Evolutionary conservation across 23 red algal genomes (phyloP), one percentile per base, ranked within the genome.

Genomic region (Gracilaria gracilis): DNA sequence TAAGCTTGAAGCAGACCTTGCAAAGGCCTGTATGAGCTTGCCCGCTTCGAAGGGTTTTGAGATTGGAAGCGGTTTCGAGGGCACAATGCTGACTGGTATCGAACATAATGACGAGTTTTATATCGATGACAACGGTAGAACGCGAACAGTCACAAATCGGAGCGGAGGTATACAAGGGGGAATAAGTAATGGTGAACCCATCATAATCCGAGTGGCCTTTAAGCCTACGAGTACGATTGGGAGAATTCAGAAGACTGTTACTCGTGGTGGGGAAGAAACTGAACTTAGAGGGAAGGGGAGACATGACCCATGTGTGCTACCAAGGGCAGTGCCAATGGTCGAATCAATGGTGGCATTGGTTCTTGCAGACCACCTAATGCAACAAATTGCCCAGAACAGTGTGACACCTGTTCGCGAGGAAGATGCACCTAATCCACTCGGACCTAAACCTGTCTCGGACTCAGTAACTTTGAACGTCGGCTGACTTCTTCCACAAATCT

Each of bases 31-130:
- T 55, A 96, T 98, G 97, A 94, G 90, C 39, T 59, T 98, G 28
- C 97, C 97, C 14, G 97, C 97, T 31, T 94, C 89, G 0, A 98
- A 98, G 66, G 97, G 93, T 28, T 98, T 98, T 83, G 97, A 98
- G 54, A 90, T 98, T 50, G 97, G 97, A 24, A 93, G 88, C 23
- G 97, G 97, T 39, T 98, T 98, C 86, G 86, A 58, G 34, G 97
- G 97, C 9, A 98, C 97, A 20, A 58, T 86, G 44, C 79, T 98
- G 9, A 95, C 97, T 9, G 97, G 97, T 20, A 75, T 91, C 48
- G 93, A 98, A 48, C 97, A 98, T 87, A 98, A 98, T 84, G 97
- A 98, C 80, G 79, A 84, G 57, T 98, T 98, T 85, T 93, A 90
- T 40, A 59, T 96, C 75, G 97, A 89, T 66, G 76, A 54, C 0